Evolutionary conservation across 73 alveolate species (phyloP).

Genomic region (Paramecium tetraurelia): DNA sequence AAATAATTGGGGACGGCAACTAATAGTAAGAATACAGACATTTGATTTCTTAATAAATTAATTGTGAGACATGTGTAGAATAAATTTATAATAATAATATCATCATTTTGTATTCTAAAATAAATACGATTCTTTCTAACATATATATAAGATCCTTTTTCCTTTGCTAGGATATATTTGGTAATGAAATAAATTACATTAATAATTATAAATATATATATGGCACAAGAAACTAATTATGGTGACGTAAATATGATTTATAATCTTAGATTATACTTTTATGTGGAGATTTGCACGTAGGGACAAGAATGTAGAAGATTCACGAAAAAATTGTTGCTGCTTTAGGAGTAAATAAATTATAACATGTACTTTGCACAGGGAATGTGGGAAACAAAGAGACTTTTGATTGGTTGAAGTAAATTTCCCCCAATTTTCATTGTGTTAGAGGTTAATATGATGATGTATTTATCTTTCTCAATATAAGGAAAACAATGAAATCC

Average conservation of each 20-base stretch:
- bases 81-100: neutral
- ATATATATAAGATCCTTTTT: neutral
- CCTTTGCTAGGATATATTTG: neutral
- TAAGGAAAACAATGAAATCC: conserved; percentile 73
- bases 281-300: conserved; percentile 88
- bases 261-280: conserved; percentile 76
- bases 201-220: neutral
- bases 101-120: neutral
- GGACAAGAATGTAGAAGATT: conserved; percentile 82
- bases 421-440: conserved; percentile 75
- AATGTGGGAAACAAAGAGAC: conserved; percentile 92
- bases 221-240: conserved; percentile 17
- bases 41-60: neutral
- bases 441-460: conserved; percentile 94
- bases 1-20: neutral
- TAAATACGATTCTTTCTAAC: neutral
- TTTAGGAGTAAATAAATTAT: conserved; percentile 79
- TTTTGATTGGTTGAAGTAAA: conserved; percentile 83
- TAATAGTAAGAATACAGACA: neutral
- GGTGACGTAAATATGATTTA: conserved; percentile 23
- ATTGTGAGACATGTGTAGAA: neutral
- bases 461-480: neutral
- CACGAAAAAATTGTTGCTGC: conserved; percentile 85
- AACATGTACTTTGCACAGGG: conserved; percentile 93
- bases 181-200: neutral